Evolutionary conservation across 345 rosid genomes (phyloP).

Genomic region (Ceriops tagal): DNA sequence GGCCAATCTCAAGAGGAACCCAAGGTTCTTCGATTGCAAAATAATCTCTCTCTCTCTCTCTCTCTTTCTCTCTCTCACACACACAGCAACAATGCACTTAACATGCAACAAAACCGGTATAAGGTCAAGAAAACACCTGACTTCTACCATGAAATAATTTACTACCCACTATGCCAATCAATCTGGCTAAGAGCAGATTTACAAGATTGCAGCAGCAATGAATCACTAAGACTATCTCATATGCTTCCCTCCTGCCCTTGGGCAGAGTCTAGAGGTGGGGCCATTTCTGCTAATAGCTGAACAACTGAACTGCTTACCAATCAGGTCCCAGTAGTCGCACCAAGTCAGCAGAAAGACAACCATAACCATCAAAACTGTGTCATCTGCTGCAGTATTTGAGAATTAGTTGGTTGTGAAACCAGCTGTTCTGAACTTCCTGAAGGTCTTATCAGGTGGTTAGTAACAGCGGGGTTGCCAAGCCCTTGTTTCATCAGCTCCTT

Average conservation of each 20-base stretch:
- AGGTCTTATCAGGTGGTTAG: slow-evolving; percentile 59
- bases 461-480: slow-evolving; percentile 48
- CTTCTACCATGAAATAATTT: too few relatives aligned
- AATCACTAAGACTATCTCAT: too few relatives aligned
- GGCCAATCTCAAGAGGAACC: not conserved
- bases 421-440: slow-evolving; percentile 79
- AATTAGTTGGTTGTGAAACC: slow-evolving; percentile 54
- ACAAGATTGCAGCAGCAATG: too few relatives aligned
- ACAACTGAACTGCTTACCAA: slow-evolving; percentile 27
- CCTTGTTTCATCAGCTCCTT: slow-evolving; percentile 61
- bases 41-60: not conserved
- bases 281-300: too few relatives aligned
- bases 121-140: too few relatives aligned
- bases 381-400: slow-evolving; percentile 79
- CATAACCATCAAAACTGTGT: slow-evolving; percentile 56
- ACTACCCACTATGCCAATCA: too few relatives aligned
- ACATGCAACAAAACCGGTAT: too few relatives aligned
- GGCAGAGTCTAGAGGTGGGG: too few relatives aligned
- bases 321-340: slow-evolving; percentile 4
- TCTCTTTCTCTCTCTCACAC: not conserved
- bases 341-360: slow-evolving; percentile 14
- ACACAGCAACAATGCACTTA: not conserved
- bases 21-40: not conserved
- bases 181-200: too few relatives aligned
- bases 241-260: too few relatives aligned